Evolutionary conservation across 73 alveolate genomes (phyloP).

Genomic region (Paraurostyla sp.): DNA sequence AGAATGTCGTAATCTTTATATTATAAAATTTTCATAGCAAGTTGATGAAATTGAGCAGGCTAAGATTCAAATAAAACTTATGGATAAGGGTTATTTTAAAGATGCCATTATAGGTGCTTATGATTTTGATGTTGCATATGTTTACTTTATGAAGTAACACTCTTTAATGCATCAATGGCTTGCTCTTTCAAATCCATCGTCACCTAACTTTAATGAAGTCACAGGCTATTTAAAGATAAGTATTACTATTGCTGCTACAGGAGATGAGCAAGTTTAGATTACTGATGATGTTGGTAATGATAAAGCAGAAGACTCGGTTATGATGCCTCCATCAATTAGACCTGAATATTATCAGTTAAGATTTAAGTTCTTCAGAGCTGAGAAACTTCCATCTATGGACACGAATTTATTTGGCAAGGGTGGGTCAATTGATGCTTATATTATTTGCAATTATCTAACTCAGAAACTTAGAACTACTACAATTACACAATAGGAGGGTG

Average conservation of each 20-base stretch:
- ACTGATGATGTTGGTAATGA: conserved; percentile 70
- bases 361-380: conserved; percentile 84
- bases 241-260: conserved; percentile 83
- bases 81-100: conserved; percentile 84
- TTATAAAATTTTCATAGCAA: background rate
- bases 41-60: conserved; percentile 69
- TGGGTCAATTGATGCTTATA: conserved; percentile 77
- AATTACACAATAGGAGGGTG: conserved; percentile 67
- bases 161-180: conserved; percentile 92
- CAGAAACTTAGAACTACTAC: conserved; percentile 63
- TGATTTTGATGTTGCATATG: conserved; percentile 92
- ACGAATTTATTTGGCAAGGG: conserved; percentile 32
- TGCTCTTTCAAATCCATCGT: conserved; percentile 92
- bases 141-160: conserved; percentile 91
- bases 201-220: conserved; percentile 85
- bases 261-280: conserved; percentile 88
- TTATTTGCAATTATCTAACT: conserved; percentile 75
- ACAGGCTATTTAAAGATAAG: conserved; percentile 93
- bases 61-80: conserved; percentile 71
- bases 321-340: conserved; percentile 92
- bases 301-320: conserved; percentile 66
- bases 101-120: conserved; percentile 89
- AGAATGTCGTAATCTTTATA: conserved; percentile 40
- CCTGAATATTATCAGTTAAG: conserved; percentile 82
- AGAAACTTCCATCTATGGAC: conserved; percentile 87